phyloP scores from a whole-genome alignment of 1,284 basidiomycete species.

The Mycena sp. region DNA sequence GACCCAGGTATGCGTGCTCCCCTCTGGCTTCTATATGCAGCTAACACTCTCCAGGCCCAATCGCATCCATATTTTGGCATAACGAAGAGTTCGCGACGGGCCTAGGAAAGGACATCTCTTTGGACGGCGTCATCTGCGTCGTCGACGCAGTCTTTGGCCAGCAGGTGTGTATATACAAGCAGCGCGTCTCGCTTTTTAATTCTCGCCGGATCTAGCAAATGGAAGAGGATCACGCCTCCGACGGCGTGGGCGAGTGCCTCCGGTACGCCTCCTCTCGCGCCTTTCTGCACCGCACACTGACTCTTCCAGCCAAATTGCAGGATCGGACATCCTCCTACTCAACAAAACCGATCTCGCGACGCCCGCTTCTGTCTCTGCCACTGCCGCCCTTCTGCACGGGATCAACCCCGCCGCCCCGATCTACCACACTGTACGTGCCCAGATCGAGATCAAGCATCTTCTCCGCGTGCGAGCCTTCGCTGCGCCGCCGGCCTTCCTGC shows the following conservation, averaged over 20 bases:
- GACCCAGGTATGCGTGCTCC: no score
- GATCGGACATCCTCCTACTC: constrained; percentile 87
- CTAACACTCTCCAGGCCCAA: constrained; percentile 81
- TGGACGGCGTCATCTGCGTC: constrained; percentile 92
- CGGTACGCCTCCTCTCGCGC: constrained; percentile 55
- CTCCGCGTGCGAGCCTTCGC: constrained; percentile 85
- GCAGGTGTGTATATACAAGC: constrained; percentile 68
- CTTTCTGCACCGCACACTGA: constrained; percentile 9
- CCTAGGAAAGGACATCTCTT: constrained; percentile 73
- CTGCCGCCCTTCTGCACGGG: constrained; percentile 68
- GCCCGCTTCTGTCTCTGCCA: constrained; percentile 47
- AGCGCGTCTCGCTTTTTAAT: not conserved
- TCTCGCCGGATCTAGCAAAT: constrained; percentile 70
- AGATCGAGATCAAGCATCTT: constrained; percentile 77
- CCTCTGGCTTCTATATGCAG: no score
- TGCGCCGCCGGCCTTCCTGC: constrained; percentile 38
- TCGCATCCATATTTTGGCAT: constrained; percentile 90
- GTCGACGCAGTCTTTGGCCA: constrained; percentile 89
- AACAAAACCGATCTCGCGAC: constrained; percentile 88
- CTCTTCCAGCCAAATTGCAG: constrained; percentile 83
- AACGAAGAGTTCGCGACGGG: constrained; percentile 88
- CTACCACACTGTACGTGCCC: constrained; percentile 72
- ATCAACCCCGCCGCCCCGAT: constrained; percentile 85
- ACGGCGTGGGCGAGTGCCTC: constrained; percentile 79
- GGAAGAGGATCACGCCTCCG: constrained; percentile 73